Conservation (phyloP, 1,284 basidiomycete genomes). For the Austroboletus niveus region DNA sequence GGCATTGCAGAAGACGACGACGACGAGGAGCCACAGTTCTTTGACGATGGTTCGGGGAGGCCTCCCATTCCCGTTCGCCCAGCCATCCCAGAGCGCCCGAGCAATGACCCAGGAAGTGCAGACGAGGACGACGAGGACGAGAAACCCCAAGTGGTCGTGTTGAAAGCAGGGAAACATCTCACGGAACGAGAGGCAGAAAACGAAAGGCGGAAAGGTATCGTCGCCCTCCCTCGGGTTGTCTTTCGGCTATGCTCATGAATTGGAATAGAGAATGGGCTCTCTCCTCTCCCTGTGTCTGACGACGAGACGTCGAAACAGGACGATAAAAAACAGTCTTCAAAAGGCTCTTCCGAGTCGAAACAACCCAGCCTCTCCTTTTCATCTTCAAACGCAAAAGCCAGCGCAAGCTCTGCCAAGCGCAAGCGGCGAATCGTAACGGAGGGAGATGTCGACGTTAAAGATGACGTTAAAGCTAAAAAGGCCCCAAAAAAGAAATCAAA, state of each 20-base stretch:
- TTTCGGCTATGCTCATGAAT: constrained; percentile 1
- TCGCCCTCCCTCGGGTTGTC: constrained; percentile 6
- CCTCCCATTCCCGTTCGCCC: constrained; percentile 74
- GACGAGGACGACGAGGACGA: constrained; percentile 79
- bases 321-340: constrained; percentile 8
- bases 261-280: constrained; percentile 49
- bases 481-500: constrained; percentile 46
- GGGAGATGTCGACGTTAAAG: constrained; percentile 27
- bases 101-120: constrained; percentile 69
- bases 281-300: constrained; percentile 36
- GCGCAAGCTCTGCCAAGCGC: constrained; percentile 27
- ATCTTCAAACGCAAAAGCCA: constrained; percentile 30
- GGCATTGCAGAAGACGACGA: constrained; percentile 44
- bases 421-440: constrained; percentile 45
- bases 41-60: constrained; percentile 61
- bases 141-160: constrained; percentile 80
- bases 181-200: constrained; percentile 74
- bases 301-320: constrained; percentile 13
- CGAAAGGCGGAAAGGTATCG: constrained; percentile 68
- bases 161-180: constrained; percentile 83
- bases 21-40: constrained; percentile 35
- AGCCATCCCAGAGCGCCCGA: constrained; percentile 67
- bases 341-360: constrained; percentile 17
- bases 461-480: constrained; percentile 28
- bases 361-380: constrained; percentile 41